These are phyloP conservation scores for Trebouxia sp. DNA, from an alignment of 139 green algal genomes.

Conservation along the genomic window DNA sequence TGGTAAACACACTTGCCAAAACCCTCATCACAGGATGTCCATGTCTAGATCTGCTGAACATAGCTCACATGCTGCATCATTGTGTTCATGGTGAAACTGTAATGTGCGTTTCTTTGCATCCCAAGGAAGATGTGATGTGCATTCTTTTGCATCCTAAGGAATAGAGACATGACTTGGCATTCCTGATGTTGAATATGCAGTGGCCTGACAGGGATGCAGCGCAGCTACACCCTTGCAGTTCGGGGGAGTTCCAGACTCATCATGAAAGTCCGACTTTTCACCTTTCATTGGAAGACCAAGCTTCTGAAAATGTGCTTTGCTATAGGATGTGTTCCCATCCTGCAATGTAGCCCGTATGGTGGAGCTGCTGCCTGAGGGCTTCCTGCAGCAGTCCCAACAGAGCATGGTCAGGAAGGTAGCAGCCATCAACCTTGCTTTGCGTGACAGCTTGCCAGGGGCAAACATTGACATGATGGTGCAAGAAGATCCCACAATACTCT, in stretches of 20 bases:
- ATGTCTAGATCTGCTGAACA: no score
- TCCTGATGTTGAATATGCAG: background rate
- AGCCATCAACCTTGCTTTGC: background rate
- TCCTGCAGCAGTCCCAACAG: slow-evolving; percentile 29
- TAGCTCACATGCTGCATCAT: no score
- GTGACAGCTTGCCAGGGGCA: slow-evolving; percentile 22
- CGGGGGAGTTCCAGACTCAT: background rate
- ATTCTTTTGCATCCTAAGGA: background rate
- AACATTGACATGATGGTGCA: slow-evolving; percentile 42
- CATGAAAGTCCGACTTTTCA: no score
- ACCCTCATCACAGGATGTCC: background rate
- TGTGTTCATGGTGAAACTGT: no score
- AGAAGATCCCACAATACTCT: slow-evolving; percentile 37
- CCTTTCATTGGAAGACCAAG: no score
- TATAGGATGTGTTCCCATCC: slow-evolving; percentile 35
- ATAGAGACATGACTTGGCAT: background rate
- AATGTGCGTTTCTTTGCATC: background rate
- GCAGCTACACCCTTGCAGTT: background rate
- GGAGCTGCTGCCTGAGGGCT: slow-evolving; percentile 34
- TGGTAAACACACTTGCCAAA: background rate
- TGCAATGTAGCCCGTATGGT: slow-evolving; percentile 43
- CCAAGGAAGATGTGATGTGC: background rate
- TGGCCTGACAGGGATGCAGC: no score
- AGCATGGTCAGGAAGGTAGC: background rate
- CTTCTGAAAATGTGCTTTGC: background rate